These are phyloP conservation scores for Pleodorina starrii DNA, from an alignment of 139 green algal species.

Conservation along the genomic window DNA sequence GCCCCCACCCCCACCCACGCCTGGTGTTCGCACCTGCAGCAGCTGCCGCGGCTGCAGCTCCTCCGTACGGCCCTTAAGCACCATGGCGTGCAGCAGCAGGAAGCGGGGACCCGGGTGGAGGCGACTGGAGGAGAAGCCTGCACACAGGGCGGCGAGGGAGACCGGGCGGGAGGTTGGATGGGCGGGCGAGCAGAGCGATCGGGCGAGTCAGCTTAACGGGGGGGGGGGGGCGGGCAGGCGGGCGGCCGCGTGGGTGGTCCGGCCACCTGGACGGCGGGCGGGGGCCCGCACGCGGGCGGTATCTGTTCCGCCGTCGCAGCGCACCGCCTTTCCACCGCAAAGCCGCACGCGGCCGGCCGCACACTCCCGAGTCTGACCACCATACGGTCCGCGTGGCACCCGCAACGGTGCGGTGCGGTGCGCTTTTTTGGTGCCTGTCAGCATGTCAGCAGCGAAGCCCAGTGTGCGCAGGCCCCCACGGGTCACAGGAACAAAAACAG, in stretches of 20 bases:
- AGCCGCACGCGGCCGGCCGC: too few species aligned
- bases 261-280: neutral
- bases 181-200: neutral
- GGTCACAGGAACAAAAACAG: too few species aligned
- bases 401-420: too few species aligned
- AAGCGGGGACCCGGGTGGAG: slow-evolving; percentile 7
- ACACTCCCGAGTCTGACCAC: too few species aligned
- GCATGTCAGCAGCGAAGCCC: too few species aligned
- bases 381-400: too few species aligned
- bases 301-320: neutral
- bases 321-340: too few species aligned
- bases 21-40: neutral
- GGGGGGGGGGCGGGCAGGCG: too few species aligned
- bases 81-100: slow-evolving; percentile 1
- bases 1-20: neutral
- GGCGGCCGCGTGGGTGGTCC: too few species aligned
- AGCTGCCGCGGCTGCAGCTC: neutral
- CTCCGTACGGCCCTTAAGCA: neutral
- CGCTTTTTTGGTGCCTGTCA: too few species aligned
- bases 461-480: too few species aligned
- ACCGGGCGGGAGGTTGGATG: neutral
- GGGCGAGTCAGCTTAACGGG: neutral
- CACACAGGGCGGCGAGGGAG: neutral
- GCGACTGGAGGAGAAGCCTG: neutral
- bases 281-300: neutral